Base-by-base conservation (phyloP, 176 grass and related monocot species). In the Eleusine coracana region DNA sequence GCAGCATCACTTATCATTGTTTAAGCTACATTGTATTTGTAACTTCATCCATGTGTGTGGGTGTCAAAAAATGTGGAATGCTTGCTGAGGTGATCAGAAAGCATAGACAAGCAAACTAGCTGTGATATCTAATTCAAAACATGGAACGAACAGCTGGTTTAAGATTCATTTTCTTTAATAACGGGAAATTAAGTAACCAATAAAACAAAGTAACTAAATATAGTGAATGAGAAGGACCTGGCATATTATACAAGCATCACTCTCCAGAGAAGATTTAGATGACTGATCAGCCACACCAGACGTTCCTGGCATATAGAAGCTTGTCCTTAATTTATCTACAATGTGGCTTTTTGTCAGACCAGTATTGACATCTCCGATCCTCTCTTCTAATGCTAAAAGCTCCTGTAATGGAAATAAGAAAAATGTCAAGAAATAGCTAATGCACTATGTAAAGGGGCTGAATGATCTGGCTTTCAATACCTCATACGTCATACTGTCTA, bases 401-500 rank as follows among this genome's bases (percentile, higher is more conserved):
- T 93, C 91, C 91, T 93, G 88, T 67, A 60, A 76, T 67, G 21
- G 2, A 65, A 73, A 60, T 46, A 68, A 79, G 79, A 71, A 49
- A 82, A 75, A 79, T 75, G 49, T 79, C 36, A 75, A 34, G 25
- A 54, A 70, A 74, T 36, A 83, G 44, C 46, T 70, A 80, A 17
- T n/a, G 36, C 37, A 38, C 18, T 20, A 78, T 20, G 17, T 74
- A 12, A 78, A 29, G 51, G 46, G 27, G 17, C 0, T 66, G 13
- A 71, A 77, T 82, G 64, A 23, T 16, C 66, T 71, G 54, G 51
- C 14, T 63, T 70, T 87, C 66, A 66, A 66, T 90, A 93, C 91
- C 91, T 93, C 91, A 34, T 90, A 93, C 28, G 88, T 85, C 91
- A 93, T 90, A 85, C 82, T 85, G 78, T 93, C 91, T 85, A 93